Evolutionary conservation across 805 yeast genomes (phyloP).

Genomic region (Wickerhamia fluorescens): DNA sequence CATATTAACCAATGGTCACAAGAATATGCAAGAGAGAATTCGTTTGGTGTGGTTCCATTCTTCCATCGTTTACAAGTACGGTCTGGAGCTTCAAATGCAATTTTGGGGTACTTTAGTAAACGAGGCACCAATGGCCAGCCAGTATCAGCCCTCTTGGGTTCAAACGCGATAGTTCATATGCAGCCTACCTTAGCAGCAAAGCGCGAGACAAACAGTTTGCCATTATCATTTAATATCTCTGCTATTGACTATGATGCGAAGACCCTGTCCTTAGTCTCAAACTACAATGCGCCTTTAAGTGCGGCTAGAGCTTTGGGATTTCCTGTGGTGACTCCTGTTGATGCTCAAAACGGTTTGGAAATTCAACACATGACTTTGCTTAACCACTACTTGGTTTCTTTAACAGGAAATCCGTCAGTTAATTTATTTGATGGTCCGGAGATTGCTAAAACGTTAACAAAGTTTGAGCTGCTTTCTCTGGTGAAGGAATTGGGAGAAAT

Average conservation of each 20-base stretch:
- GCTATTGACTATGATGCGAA: conserved; percentile 63
- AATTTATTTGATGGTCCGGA: conserved; percentile 79
- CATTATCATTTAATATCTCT: conserved; percentile 66
- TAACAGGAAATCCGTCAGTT: conserved; percentile 48
- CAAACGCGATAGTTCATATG: conserved; percentile 64
- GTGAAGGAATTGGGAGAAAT: conserved; percentile 34
- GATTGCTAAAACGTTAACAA: conserved; percentile 45
- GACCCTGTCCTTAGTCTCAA: conserved; percentile 48
- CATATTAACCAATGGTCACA: conserved; percentile 55
- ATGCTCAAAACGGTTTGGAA: conserved; percentile 41
- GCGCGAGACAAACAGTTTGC: conserved; percentile 27
- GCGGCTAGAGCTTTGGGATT: conserved; percentile 57
- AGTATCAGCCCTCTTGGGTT: conserved; percentile 50
- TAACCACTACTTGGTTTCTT: conserved; percentile 51
- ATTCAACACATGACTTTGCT: conserved; percentile 62
- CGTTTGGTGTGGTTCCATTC: conserved; percentile 52
- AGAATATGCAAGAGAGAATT: conserved; percentile 42
- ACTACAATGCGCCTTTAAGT: conserved; percentile 54
- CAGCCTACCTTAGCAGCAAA: conserved; percentile 48
- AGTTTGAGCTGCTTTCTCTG: conserved; percentile 37
- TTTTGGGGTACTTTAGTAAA: conserved; percentile 58
- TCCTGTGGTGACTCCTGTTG: conserved; percentile 65
- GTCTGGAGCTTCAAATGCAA: conserved; percentile 74
- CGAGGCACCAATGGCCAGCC: conserved; percentile 30
- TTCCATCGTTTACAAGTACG: conserved; percentile 62